Evolutionary conservation across 2,329 filamentous ascomycete genomes (phyloP).

Genomic region (Fusarium irregulare): DNA sequence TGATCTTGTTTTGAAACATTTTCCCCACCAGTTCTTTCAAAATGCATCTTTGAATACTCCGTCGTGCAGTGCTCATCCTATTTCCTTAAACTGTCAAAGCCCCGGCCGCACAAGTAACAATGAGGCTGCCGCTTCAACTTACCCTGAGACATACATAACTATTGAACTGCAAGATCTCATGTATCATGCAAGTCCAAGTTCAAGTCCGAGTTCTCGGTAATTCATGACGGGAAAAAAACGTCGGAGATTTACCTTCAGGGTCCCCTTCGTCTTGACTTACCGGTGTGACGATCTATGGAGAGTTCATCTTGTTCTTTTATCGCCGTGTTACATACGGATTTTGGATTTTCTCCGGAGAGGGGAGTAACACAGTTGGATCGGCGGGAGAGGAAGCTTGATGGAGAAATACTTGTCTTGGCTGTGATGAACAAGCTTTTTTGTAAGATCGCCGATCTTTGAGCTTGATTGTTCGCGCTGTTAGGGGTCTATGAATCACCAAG

Average conservation of each 20-base stretch:
- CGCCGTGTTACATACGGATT: conserved; percentile 72
- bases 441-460: not conserved
- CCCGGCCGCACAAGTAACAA: conserved; percentile 61
- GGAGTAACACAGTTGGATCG: conserved; percentile 65
- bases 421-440: not conserved
- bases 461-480: not conserved
- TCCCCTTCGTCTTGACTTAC: not conserved
- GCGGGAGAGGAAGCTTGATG: conserved; percentile 67
- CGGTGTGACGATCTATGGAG: conserved; percentile 46
- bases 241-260: conserved; percentile 53
- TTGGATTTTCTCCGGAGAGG: conserved; percentile 65
- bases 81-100: conserved; percentile 65
- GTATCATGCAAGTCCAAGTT: not conserved
- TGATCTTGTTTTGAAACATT: conserved; percentile 72
- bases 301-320: conserved; percentile 54
- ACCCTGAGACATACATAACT: conserved; percentile 56
- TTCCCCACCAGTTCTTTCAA: conserved; percentile 61
- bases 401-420: not conserved
- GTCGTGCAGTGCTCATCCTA: conserved; percentile 55
- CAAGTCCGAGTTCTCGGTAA: not conserved
- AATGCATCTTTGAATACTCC: not conserved
- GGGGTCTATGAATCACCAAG: not conserved
- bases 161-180: not conserved
- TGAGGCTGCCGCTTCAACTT: conserved; percentile 62
- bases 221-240: conserved; percentile 23